These are phyloP conservation scores for Rhizopus sp. DNA, from an alignment of 371 early-diverging fungal species.

Conservation along the genomic window DNA sequence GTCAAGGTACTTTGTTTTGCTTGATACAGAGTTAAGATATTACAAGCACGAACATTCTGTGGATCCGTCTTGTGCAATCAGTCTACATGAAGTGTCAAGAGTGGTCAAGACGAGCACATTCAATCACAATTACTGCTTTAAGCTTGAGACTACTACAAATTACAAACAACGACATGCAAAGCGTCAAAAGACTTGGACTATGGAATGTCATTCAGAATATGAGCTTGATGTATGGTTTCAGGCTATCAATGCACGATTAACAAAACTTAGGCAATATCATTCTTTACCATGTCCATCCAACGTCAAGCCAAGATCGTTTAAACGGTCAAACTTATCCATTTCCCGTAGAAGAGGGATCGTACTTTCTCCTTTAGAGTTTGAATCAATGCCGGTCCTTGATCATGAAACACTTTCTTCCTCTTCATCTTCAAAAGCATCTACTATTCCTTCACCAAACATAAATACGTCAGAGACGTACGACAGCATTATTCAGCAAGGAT, in stretches of 20 bases:
- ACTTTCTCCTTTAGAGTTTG: slow-evolving; percentile 17
- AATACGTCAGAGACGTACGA: not conserved
- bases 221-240: slow-evolving; percentile 31
- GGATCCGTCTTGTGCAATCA: slow-evolving; percentile 26
- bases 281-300: not conserved
- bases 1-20: slow-evolving; percentile 38
- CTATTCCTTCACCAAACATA: slow-evolving; percentile 2
- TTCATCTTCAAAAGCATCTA: slow-evolving; percentile 7
- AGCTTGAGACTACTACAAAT: slow-evolving; percentile 26
- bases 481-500: not conserved
- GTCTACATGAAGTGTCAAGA: slow-evolving; percentile 23
- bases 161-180: slow-evolving; percentile 1
- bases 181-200: slow-evolving; percentile 24
- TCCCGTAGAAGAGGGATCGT: slow-evolving; percentile 28
- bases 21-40: slow-evolving; percentile 42
- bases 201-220: slow-evolving; percentile 27
- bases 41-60: slow-evolving; percentile 40
- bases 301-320: slow-evolving; percentile 2
- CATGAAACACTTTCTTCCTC: slow-evolving; percentile 12
- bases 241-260: slow-evolving; percentile 18
- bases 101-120: slow-evolving; percentile 7
- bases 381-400: slow-evolving; percentile 17
- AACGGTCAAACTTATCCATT: slow-evolving; percentile 7
- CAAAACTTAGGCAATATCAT: not conserved
- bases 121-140: slow-evolving; percentile 26